These are phyloP conservation scores for Stentor coeruleus DNA, from an alignment of 73 alveolate species.

Conservation along the genomic window DNA sequence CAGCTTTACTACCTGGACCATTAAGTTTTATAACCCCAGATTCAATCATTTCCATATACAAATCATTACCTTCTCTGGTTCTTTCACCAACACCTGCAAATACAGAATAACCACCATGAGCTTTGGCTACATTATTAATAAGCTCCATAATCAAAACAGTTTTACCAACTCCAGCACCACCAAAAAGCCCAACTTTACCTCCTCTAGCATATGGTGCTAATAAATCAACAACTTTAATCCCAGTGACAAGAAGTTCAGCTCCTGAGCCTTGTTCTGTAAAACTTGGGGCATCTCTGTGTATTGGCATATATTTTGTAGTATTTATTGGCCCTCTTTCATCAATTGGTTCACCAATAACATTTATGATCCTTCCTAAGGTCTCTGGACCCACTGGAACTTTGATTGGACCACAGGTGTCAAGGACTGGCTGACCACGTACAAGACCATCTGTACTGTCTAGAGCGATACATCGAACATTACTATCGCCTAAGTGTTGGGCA, in stretches of 20 bases:
- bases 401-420: constrained; percentile 88
- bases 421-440: constrained; percentile 88
- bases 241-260: constrained; percentile 88
- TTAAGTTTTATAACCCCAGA: constrained; percentile 67
- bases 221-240: constrained; percentile 93
- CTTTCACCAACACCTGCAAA: constrained; percentile 98
- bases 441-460: constrained; percentile 97
- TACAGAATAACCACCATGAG: constrained; percentile 95
- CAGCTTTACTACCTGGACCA: constrained; percentile 78
- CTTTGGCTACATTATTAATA: constrained; percentile 92
- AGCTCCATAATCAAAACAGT: constrained; percentile 96
- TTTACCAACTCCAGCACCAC: constrained; percentile 99
- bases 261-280: constrained; percentile 88
- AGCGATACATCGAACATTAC: constrained; percentile 95
- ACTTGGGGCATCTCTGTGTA: constrained; percentile 95
- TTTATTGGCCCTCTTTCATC: constrained; percentile 91
- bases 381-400: constrained; percentile 96
- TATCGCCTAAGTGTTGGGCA: constrained; percentile 93
- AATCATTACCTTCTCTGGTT: constrained; percentile 89
- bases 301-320: constrained; percentile 69
- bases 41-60: constrained; percentile 84
- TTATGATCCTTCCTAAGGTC: constrained; percentile 92
- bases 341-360: constrained; percentile 97
- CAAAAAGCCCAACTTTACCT: constrained; percentile 89
- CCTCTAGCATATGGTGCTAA: constrained; percentile 98